Evolutionary conservation across 2,329 filamentous ascomycete species (phyloP).

Genomic region (Stenocarpella maydis): DNA sequence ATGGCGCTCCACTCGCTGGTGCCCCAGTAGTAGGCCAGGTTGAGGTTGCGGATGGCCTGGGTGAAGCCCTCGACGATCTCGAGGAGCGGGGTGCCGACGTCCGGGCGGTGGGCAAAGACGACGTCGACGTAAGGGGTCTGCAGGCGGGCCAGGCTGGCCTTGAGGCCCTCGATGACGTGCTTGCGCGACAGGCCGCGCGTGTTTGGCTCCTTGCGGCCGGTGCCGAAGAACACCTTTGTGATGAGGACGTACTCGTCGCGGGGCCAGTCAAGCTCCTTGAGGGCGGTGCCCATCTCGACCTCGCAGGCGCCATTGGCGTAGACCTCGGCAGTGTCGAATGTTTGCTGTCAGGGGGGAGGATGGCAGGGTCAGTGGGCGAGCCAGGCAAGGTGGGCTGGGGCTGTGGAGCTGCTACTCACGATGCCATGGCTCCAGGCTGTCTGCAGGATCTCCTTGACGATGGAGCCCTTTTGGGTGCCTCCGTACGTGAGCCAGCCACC

Average conservation of each 20-base stretch:
- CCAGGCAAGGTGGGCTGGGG: too few relatives aligned
- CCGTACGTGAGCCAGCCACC: conserved; percentile 80
- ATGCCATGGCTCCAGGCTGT: conserved; percentile 60
- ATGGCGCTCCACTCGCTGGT: conserved; percentile 67
- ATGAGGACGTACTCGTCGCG: conserved; percentile 62
- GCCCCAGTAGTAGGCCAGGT: conserved; percentile 68
- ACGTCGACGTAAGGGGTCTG: conserved; percentile 73
- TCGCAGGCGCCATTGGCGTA: conserved; percentile 59
- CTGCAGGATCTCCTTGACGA: conserved; percentile 53
- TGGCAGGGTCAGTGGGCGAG: conserved; percentile 21
- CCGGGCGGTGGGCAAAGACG: conserved; percentile 68
- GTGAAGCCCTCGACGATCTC: conserved; percentile 66
- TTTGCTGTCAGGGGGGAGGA: conserved; percentile 45
- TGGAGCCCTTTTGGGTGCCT: conserved; percentile 46
- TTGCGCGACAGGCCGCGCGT: conserved; percentile 59
- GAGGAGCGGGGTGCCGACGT: conserved; percentile 66
- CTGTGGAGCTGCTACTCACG: too few relatives aligned
- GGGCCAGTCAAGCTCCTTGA: conserved; percentile 61
- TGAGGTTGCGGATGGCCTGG: conserved; percentile 59
- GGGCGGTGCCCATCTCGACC: conserved; percentile 59
- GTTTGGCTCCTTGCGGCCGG: conserved; percentile 65
- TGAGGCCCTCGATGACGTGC: conserved; percentile 64
- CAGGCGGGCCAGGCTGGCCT: conserved; percentile 65
- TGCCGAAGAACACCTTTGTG: conserved; percentile 61
- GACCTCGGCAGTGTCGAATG: conserved; percentile 61